Evolutionary conservation across 441 rosid genomes (phyloP), one percentile per base, ranked within the genome.

Genomic region (Populus hybrid): DNA sequence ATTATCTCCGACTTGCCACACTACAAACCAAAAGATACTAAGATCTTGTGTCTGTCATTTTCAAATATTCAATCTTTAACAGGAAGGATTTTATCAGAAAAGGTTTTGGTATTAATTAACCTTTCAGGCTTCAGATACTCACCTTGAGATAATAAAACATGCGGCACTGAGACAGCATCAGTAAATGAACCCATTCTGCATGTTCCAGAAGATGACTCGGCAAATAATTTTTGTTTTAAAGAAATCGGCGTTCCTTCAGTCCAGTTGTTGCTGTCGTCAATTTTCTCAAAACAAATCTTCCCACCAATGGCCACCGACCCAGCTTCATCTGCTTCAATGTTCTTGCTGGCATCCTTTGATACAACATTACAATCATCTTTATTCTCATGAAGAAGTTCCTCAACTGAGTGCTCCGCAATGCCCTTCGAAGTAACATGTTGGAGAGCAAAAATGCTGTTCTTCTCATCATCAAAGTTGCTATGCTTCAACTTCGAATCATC

Each of bases 401-500:
- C 63, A 57, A 57, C 63, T 20, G 63, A 20, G 23, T 57, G 63
- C 23, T 57, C 23, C n/a, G 10, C 23, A 18, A 57, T 57, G 63
- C 63, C 10, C 23, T 57, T 57, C 10, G 63, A 21, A n/a, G 63
- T 57, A 20, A 57, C 23, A 21, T 57, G 23, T 34, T 32, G 46
- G n/a, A 26, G 18, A 35, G 46, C 21, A n/a, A 23, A 68, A 4
- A 63, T 26, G 9, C 16, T 23, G 23, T 5, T 66, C 68, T 5
- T 63, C 70, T 68, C 83, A 64, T 42, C 72, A 23, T 77, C 79
- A 68, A 36, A 18, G 11, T 32, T 32, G 1, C 11, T 64, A 38
- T 36, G 21, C 35, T 78, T 68, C 23, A 69, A 71, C 72, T 34
- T 66, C 32, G 66, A 61, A 57, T 40, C 36, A 50, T 59, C 63